phyloP scores from a whole-genome alignment of 176 grass and related monocot genomes.

The Rhynchospora breviuscula region DNA sequence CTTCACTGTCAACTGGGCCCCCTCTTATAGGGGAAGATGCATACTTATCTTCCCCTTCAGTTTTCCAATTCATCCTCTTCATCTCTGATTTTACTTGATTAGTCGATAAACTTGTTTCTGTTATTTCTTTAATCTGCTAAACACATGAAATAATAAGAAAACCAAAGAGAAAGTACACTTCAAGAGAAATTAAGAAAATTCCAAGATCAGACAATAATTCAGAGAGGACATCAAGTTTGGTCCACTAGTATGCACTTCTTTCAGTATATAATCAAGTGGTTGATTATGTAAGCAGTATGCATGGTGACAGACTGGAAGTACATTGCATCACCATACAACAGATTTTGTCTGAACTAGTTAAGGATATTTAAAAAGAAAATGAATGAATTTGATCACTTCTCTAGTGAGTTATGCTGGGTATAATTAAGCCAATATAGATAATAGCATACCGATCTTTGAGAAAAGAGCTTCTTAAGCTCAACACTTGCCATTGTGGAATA shows the following conservation, averaged over 20 bases:
- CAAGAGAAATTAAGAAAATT: not conserved
- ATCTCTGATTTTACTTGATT: constrained; percentile 78
- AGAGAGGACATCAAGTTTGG: not conserved
- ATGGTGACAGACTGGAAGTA: not conserved
- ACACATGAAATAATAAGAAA: constrained; percentile 6
- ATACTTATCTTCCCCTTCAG: constrained; percentile 21
- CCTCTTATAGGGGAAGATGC: constrained; percentile 35
- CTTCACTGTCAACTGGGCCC: constrained; percentile 34
- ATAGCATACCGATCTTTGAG: constrained; percentile 50
- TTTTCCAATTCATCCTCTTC: constrained; percentile 60
- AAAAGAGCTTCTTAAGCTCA: constrained; percentile 65
- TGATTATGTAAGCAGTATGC: not conserved
- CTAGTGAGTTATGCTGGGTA: not conserved
- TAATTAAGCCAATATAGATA: not conserved
- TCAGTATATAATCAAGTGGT: not conserved
- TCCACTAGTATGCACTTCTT: not conserved
- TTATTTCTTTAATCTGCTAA: constrained; percentile 66
- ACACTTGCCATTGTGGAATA: constrained; percentile 63
- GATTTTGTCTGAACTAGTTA: not conserved
- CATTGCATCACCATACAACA: not conserved
- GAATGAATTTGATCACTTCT: not conserved
- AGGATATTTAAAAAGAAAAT: not conserved
- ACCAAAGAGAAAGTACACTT: not conserved
- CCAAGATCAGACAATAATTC: not conserved
- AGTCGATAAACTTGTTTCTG: constrained; percentile 63